Evolutionary conservation across 306 rosid genomes (phyloP), one percentile per base, ranked within the genome.

Genomic region (Hylodesmum podocarpum): DNA sequence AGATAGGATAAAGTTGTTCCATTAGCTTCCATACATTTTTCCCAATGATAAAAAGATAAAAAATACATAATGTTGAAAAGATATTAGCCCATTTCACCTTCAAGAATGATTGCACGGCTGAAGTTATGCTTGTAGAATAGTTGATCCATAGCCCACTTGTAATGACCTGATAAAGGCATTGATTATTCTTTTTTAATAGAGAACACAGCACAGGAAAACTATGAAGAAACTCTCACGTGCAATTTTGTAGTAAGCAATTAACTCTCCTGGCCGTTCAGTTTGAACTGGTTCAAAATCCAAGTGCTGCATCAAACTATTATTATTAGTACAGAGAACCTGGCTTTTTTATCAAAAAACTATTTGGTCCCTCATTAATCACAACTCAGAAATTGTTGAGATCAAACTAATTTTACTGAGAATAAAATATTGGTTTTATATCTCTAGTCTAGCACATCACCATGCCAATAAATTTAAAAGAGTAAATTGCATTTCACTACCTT

Each of bases 141-240:
- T 71, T 88, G 84, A 84, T 90, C 96, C 85, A 94, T 78, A 75
- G 97, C 97, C 98, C 98, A 95, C 87, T 92, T 95, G 88, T 95
- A 95, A 84, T 95, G 98, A 79, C 92, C 98, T 95, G 83, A 47
- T 58, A 78, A 62, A 51, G 76, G 75, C 34, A 81, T 37, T 43
- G 55, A 77, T 70, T 65, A 64, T 49, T 72, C 70, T 50, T 71
- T 14, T 66, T 13, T 72, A 66, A 31, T 51, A 34, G 50, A 81
- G 70, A 68, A 59, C 54, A 61, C 50, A 76, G 37, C 16, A 54
- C 43, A 27, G 6, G 18, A 53, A 49, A 65, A 58, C 70, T 22
- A 57, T 19, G 78, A 68, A 34, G 62, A 66, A 67, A 66, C 54
- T 77, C 91, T 77, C 84, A 95, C 97, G 79, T 29, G 98, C 93